A percentile compares a stretch with the other conserved stretches of the same genome.
Conservation (phyloP, 2,329 filamentous ascomycete genomes). For the Epichloe baconii region DNA sequence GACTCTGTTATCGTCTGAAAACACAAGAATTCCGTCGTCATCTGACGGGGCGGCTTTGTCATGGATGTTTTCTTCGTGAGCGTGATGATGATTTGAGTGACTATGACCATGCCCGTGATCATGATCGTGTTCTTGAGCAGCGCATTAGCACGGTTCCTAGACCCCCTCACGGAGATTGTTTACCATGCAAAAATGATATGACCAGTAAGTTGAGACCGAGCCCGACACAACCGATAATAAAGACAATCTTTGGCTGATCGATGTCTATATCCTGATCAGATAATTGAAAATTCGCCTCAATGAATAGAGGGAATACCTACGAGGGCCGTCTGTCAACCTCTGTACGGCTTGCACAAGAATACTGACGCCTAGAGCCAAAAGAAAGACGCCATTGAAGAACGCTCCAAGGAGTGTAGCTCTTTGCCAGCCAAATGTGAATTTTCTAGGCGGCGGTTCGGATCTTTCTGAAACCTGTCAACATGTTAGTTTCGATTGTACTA, state of each 20-base stretch:
- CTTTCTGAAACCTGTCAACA: conserved; percentile 36
- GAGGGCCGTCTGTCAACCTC: conserved; percentile 46
- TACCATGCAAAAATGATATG: conserved; percentile 51
- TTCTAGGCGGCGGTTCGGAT: conserved; percentile 35
- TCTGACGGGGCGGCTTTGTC: background rate
- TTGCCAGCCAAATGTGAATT: conserved; percentile 57
- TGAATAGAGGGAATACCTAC: conserved; percentile 22
- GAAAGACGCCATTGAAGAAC: conserved; percentile 70
- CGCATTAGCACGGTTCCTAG: background rate
- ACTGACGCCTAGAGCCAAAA: conserved; percentile 58
- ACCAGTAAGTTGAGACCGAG: conserved; percentile 55
- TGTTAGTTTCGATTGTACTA: background rate
- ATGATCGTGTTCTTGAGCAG: conserved; percentile 21
- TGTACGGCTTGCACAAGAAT: conserved; percentile 64
- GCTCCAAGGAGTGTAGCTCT: conserved; percentile 59
- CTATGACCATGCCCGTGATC: conserved; percentile 14
- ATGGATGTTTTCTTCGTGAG: background rate
- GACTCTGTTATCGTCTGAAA: background rate
- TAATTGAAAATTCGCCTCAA: conserved; percentile 1
- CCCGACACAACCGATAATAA: conserved; percentile 58
- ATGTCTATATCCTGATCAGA: conserved; percentile 32
- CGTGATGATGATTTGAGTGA: conserved; percentile 13
- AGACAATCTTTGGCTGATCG: conserved; percentile 49
- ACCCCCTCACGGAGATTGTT: background rate
- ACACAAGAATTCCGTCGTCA: background rate